Percentiles rank a stretch among this genome's conserved stretches.
Conservation (phyloP, 345 rosid species). For the Arabidopsis suecica region DNA sequence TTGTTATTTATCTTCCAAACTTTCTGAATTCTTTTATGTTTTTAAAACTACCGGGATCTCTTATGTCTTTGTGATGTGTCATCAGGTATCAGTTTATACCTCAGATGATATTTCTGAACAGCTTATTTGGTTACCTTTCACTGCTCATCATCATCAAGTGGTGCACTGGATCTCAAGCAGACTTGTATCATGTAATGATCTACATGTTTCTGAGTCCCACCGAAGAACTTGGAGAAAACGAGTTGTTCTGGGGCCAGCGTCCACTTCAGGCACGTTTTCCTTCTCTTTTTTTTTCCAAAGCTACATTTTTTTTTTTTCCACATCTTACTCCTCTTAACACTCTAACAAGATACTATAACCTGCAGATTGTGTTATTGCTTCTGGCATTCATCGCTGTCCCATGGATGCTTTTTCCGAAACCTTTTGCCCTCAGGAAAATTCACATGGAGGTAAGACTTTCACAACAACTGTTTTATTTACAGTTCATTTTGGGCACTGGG, state of each 20-base stretch:
- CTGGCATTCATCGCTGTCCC: slow-evolving; percentile 87
- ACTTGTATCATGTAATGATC: slow-evolving; percentile 98
- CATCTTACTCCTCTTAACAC: slow-evolving; percentile 35
- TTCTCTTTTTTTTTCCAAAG: slow-evolving; percentile 13
- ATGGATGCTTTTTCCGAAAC: slow-evolving; percentile 98
- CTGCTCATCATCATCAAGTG: slow-evolving; percentile 92
- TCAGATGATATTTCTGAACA: slow-evolving; percentile 92
- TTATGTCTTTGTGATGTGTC: slow-evolving; percentile 36
- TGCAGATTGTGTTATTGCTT: slow-evolving; percentile 83
- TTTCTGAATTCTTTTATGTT: slow-evolving; percentile 7
- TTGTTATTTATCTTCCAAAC: slow-evolving; percentile 6
- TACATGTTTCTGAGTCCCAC: slow-evolving; percentile 98
- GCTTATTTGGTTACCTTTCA: slow-evolving; percentile 93
- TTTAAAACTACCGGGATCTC: slow-evolving; percentile 17
- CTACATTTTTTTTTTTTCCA: slow-evolving; percentile 24
- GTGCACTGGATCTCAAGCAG: slow-evolving; percentile 98
- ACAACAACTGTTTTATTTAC: slow-evolving; percentile 6
- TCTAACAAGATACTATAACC: neutral
- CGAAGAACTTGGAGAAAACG: slow-evolving; percentile 85
- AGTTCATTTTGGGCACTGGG: neutral
- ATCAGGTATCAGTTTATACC: slow-evolving; percentile 97
- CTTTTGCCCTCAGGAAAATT: slow-evolving; percentile 84
- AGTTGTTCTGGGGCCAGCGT: slow-evolving; percentile 95
- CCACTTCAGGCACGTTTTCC: slow-evolving; percentile 74
- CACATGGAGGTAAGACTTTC: slow-evolving; percentile 69